Percentiles rank a stretch among this genome's conserved stretches.
phyloP scores from a whole-genome alignment of 164 flowering plant species.

The Umbilicus rupestris region DNA sequence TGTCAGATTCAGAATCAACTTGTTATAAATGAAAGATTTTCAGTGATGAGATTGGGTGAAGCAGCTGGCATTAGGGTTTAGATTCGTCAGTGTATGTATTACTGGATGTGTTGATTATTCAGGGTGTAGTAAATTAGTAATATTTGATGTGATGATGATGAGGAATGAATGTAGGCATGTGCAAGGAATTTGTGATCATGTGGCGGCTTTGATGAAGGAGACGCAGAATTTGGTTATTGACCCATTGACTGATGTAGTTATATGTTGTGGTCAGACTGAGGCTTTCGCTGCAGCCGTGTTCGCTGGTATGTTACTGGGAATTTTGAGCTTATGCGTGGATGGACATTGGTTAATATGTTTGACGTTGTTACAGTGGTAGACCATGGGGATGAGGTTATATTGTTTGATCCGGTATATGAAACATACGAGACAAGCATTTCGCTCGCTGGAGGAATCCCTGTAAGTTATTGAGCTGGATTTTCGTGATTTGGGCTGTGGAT shows the following conservation, averaged over 20 bases:
- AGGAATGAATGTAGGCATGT: slow-evolving; percentile 51
- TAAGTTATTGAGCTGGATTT: slow-evolving; percentile 19
- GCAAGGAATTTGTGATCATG: slow-evolving; percentile 57
- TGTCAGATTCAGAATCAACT: neutral
- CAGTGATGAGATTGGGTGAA: neutral
- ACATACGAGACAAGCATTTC: slow-evolving; percentile 59
- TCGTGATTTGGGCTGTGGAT: neutral
- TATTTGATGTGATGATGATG: neutral
- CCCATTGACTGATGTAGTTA: slow-evolving; percentile 52
- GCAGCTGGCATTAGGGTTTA: neutral
- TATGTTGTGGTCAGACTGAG: slow-evolving; percentile 83
- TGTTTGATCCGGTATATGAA: slow-evolving; percentile 73
- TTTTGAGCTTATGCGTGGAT: neutral
- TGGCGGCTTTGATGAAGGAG: slow-evolving; percentile 40
- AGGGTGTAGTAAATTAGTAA: neutral
- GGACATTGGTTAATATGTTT: slow-evolving; percentile 2
- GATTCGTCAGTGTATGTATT: neutral
- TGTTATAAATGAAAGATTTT: neutral
- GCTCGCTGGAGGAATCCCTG: slow-evolving; percentile 80
- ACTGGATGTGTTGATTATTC: too few relatives aligned
- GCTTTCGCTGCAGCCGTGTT: slow-evolving; percentile 77
- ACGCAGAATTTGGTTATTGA: slow-evolving; percentile 46
- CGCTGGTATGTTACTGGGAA: slow-evolving; percentile 33
- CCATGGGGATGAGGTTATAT: slow-evolving; percentile 68
- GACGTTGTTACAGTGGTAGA: slow-evolving; percentile 35